Base-by-base conservation (phyloP, 2,329 filamentous ascomycete species). In the Aspergillus sclerotialis region DNA sequence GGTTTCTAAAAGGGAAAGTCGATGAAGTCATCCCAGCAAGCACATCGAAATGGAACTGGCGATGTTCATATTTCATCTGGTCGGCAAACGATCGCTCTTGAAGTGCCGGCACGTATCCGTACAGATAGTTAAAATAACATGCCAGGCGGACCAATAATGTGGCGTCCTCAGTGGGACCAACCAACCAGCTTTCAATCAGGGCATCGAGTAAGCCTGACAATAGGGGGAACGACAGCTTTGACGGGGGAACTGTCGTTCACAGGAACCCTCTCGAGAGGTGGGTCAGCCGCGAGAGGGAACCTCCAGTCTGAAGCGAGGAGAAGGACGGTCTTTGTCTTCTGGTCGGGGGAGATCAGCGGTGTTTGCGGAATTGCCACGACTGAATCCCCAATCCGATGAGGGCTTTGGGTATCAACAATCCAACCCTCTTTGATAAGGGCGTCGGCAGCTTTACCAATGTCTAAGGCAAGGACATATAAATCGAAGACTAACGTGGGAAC, bases 181-280 rank as follows among this genome's bases (percentile, higher is more conserved):
- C 40, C 29, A 47, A 31, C 44, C 44, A 47, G 37, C 33, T 43
- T 28, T 36, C 32, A 27, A 47, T 43, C 23, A 45, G 37, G 21
- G 38, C 40, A 42, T 47, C 44, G 15, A 47, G 33, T 17, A 47
- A 32, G 38, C 37, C 32, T 19, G 40, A 23, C 30, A 43, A 21
- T 31, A 32, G 16, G 29, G 42, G 42, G 28, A 43, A 42, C 8
- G 33, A 27, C 29, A 39, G 6, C 12, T 18, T 36, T 26, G 26
- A 14, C 11, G 7, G 12, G n/a, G 31, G 9, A 16, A 33, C 37
- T 24, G n/a, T 34, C 25, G 15, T 45, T 26, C n/a, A 35, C 15
- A 17, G 26, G 19, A n/a, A 19, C 30, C 13, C 19, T 14, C 16
- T 30, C 15, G 3, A 39, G n/a, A 2, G 9, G 11, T 5, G 37